Conservation (phyloP, 495 filamentous ascomycete species). For the Penicillium steckii region DNA sequence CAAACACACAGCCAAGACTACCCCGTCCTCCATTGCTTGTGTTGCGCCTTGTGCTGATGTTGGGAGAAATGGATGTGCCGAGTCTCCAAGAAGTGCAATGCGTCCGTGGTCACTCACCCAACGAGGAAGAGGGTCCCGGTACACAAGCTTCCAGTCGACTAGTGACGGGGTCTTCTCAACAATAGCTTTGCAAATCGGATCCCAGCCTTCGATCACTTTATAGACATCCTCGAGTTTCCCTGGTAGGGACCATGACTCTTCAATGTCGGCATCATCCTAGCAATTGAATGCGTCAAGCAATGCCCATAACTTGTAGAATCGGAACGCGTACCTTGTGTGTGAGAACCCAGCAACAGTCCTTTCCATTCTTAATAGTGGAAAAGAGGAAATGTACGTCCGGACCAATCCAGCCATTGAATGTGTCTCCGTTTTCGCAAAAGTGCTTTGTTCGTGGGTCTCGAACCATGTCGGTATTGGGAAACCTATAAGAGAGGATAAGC, state of each 20-base stretch:
- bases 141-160: conserved; percentile 72
- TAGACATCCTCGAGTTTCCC: conserved; percentile 64
- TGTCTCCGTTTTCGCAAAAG: conserved; percentile 63
- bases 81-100: conserved; percentile 66
- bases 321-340: conserved; percentile 49
- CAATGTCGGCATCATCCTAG: conserved; percentile 53
- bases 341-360: conserved; percentile 69
- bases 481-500: too few relatives aligned
- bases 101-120: conserved; percentile 60
- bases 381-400: conserved; percentile 23
- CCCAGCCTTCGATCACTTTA: conserved; percentile 57
- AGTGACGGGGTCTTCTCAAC: conserved; percentile 59
- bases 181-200: conserved; percentile 57
- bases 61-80: conserved; percentile 72
- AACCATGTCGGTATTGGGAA: conserved; percentile 57
- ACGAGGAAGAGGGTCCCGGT: conserved; percentile 64
- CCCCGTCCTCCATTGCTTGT: conserved; percentile 72
- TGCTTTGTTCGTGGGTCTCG: conserved; percentile 59
- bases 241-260: conserved; percentile 23
- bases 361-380: conserved; percentile 39
- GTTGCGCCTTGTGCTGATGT: conserved; percentile 71
- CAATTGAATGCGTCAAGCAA: conserved; percentile 27
- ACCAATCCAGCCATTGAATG: conserved; percentile 48
- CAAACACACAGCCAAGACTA: conserved; percentile 63
- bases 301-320: not conserved